Evolutionary conservation across 2,329 filamentous ascomycete genomes (phyloP), one percentile per base, ranked within the genome.

Genomic region (Aspergillus pseudoterreus): DNA sequence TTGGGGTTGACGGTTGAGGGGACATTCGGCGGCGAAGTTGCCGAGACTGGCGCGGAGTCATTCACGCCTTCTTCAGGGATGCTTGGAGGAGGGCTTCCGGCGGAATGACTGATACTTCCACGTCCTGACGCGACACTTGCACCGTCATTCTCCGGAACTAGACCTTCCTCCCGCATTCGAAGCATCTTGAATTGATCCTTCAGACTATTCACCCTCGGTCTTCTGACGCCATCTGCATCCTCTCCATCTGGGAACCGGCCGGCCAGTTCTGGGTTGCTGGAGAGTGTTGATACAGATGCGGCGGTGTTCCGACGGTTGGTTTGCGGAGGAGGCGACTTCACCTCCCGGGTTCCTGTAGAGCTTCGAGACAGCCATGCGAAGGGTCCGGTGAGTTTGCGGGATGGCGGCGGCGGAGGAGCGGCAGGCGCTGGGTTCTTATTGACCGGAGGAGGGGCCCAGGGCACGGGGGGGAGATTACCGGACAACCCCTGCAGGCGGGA

Each of bases 301-400:
- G 83, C 84, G 1, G 90, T 95, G 64, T 92, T 90, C 66, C 90
- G 80, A 60, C 86, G 75, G 38, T 72, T 72, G 24, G 71, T 68
- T 22, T 67, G 59, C 32, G 64, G 74, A 54, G 79, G 65, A 15
- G 86, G 80, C 5, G 84, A 80, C 47, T 82, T 79, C 39, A 76
- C 68, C 47, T 81, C 82, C 66, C 79, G 81, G 33, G 79, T 78
- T 10, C 71, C 70, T 24, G 70, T 72, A 21, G 83, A 82, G 67
- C 80, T 86, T 59, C 90, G 79, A 30, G 89, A 90, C 36, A 95
- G 80, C 85, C 89, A 92, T 36, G 89, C 83, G 63, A 95, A 95
- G n/a, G 88, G 90, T 60, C 89, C 90, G 8, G 89, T 92, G 50
- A 95, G 81, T 69, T 94, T 95, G 64, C 90, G 80, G 59, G 75